Evolutionary conservation across 176 grass and related monocot species (phyloP), one percentile per base, ranked within the genome.

Genomic region (Melocanna baccifera): DNA sequence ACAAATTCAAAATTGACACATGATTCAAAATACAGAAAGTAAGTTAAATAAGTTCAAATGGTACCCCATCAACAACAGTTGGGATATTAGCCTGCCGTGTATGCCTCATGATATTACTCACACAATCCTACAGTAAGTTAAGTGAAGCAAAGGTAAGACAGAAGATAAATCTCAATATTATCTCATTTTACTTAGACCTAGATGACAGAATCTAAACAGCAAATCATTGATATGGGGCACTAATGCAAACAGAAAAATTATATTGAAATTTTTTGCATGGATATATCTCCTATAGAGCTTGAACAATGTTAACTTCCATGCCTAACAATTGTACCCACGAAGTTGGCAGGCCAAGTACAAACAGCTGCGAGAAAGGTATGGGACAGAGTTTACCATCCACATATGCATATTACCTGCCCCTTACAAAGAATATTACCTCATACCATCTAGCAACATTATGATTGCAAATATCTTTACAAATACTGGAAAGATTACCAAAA

Each of bases 31-130:
- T 39, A 26, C 15, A 65, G 15, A 7, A 6, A 65, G 69, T 14
- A 88, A 57, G 2, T 36, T 77, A 55, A 80, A 28, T 26, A 77
- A 73, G 22, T 37, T 64, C 16, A 52, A 86, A 48, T 51, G 22
- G 67, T 93, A 98, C 96, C 75, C 92, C 96, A 90, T 98, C 96
- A 80, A 98, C 83, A 73, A 95, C 83, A 28, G 71, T 93, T 69
- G 96, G 93, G 69, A 98, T 89, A 69, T 88, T 93, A 76, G 80
- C 83, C 77, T 90, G 76, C 14, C 73, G 76, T 67, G 95, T 89
- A 71, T 87, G 91, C 80, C 73, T 93, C 85, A 98, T 86, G 63
- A 98, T 98, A 71, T 84, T 85, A 87, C 89, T 81, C 32, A 95
- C 91, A 75, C 96, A 98, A 81, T 95, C 87, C 96, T 98, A 85